Conservation (phyloP, 2,329 filamentous ascomycete species). For the Cercospora citrullina region DNA sequence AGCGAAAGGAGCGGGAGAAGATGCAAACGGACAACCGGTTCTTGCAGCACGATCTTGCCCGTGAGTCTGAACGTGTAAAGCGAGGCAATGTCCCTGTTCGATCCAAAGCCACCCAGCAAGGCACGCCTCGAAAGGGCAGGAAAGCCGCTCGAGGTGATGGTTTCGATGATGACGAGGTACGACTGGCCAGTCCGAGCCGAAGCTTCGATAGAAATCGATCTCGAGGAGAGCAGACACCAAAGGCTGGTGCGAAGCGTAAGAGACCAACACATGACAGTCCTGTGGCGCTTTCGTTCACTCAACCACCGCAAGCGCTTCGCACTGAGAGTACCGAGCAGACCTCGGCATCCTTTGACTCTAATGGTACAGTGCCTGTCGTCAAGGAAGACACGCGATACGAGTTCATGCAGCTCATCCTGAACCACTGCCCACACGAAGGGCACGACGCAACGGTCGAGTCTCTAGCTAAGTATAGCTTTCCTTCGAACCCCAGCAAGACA, state of each 20-base stretch:
- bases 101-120: conserved; percentile 23
- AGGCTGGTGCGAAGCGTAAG: conserved; percentile 67
- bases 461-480: conserved; percentile 64
- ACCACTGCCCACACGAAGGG: conserved; percentile 58
- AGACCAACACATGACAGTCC: conserved; percentile 66
- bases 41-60: conserved; percentile 67
- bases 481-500: conserved; percentile 61
- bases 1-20: conserved; percentile 64
- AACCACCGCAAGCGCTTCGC: conserved; percentile 23
- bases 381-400: conserved; percentile 30
- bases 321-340: conserved; percentile 29
- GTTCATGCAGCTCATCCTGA: conserved; percentile 62
- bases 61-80: conserved; percentile 58
- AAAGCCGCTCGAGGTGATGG: conserved; percentile 59
- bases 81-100: conserved; percentile 38
- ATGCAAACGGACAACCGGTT: conserved; percentile 71
- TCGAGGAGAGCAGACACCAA: conserved; percentile 58
- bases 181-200: conserved; percentile 34
- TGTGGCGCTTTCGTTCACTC: conserved; percentile 46
- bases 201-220: conserved; percentile 48
- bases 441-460: conserved; percentile 67
- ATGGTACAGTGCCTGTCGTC: conserved; percentile 1
- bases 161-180: conserved; percentile 68
- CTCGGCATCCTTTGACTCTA: conserved; percentile 14
- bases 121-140: conserved; percentile 34